These are phyloP conservation scores for Harrya chromipes DNA, from an alignment of 768 basidiomycete species.

Conservation along the genomic window DNA sequence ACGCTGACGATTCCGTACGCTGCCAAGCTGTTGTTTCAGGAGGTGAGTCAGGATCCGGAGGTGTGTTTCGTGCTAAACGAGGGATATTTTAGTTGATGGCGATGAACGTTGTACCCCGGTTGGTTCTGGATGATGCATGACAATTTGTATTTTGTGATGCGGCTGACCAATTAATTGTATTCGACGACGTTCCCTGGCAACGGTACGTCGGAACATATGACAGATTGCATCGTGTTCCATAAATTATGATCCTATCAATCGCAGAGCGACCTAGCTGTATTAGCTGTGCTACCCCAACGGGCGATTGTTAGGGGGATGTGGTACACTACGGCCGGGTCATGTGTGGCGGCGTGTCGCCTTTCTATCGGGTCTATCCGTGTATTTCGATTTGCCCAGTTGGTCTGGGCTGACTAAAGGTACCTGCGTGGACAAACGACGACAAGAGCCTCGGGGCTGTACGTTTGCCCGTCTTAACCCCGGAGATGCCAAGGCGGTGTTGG, in stretches of 20 bases:
- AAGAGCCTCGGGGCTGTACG: too few species aligned
- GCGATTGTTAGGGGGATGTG: too few species aligned
- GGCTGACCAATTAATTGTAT: background rate
- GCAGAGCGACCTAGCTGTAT: background rate
- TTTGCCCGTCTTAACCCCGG: too few species aligned
- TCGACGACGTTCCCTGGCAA: background rate
- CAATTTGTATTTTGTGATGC: background rate
- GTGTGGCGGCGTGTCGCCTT: constrained; percentile 5
- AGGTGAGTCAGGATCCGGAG: constrained; percentile 45
- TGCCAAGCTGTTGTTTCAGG: constrained; percentile 89
- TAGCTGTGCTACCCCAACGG: background rate
- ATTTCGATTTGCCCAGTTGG: too few species aligned
- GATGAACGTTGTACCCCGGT: constrained; percentile 92
- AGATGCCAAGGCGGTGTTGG: too few species aligned
- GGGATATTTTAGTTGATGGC: constrained; percentile 71
- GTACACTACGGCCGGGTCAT: constrained; percentile 8
- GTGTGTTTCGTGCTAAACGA: constrained; percentile 3
- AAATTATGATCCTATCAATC: background rate
- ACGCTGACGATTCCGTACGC: constrained; percentile 96
- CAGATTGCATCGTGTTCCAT: background rate
- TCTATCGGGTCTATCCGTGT: background rate
- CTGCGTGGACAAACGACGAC: too few species aligned
- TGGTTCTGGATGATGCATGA: constrained; percentile 80
- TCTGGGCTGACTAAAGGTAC: too few species aligned
- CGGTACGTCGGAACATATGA: constrained; percentile 3